Conservation (phyloP, 805 yeast genomes). For the Metschnikowia picachoensis region DNA sequence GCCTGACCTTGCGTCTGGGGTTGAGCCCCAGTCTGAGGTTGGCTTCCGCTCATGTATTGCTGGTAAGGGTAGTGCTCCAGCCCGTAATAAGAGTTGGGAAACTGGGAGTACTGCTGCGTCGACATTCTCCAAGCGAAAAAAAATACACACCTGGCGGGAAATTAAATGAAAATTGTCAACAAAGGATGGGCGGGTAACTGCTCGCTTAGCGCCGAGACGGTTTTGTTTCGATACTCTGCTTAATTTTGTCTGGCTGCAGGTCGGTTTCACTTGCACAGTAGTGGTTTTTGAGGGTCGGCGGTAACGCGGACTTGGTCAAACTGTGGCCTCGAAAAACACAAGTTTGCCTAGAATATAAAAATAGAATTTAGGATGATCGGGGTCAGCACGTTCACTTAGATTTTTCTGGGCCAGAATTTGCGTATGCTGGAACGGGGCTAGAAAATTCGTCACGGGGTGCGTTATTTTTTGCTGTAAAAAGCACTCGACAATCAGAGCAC, state of each 20-base stretch:
- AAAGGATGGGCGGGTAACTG: conserved; percentile 5
- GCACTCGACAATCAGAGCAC: conserved; percentile 7
- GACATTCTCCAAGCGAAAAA: conserved; percentile 10
- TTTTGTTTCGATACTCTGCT: background rate
- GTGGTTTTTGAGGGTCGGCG: background rate
- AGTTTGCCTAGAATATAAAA: background rate
- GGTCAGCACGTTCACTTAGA: no score
- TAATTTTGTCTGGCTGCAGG: background rate
- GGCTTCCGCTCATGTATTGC: conserved; percentile 18
- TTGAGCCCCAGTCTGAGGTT: conserved; percentile 14
- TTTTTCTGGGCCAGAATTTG: background rate
- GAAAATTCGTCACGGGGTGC: background rate
- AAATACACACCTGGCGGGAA: background rate
- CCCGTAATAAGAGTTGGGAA: conserved; percentile 20
- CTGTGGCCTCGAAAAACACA: background rate
- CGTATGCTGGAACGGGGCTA: background rate
- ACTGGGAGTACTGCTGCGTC: conserved; percentile 20
- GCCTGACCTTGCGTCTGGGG: conserved; percentile 12
- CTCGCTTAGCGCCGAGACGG: conserved; percentile 1
- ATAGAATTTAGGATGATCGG: no score
- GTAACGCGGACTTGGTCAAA: background rate
- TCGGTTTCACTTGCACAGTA: background rate
- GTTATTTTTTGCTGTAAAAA: background rate
- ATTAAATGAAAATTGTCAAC: background rate
- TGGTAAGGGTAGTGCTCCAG: conserved; percentile 22